Percentiles rank a stretch among this genome's conserved stretches.
These are phyloP conservation scores for Solanum sitiens DNA, from an alignment of 257 asterid genomes.

Conservation along the genomic window DNA sequence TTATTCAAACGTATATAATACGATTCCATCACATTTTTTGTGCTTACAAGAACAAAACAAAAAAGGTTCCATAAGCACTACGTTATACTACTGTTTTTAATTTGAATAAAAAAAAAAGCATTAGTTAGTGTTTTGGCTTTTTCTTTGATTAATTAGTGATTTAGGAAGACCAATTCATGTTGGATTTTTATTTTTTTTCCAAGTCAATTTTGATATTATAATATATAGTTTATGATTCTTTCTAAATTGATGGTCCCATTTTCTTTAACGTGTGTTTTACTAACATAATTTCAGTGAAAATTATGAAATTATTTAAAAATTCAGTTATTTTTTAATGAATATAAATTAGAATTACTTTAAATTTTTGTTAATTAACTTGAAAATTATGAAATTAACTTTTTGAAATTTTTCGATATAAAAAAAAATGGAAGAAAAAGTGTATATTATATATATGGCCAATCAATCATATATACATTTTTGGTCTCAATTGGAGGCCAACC, in stretches of 20 bases:
- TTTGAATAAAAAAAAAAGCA: not conserved
- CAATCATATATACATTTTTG: not conserved
- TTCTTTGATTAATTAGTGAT: not conserved
- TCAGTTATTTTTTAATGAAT: not conserved
- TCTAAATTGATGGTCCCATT: not conserved
- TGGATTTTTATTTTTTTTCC: not conserved
- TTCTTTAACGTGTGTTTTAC: not conserved
- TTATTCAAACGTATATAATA: not conserved
- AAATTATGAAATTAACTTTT: not conserved
- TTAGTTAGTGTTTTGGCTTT: constrained; percentile 2
- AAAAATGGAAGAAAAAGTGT: not conserved
- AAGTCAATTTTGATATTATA: not conserved
- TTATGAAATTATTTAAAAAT: not conserved
- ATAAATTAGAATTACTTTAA: not conserved
- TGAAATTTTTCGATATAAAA: not conserved
- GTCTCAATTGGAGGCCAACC: not conserved
- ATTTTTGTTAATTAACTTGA: not conserved
- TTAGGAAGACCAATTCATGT: not conserved
- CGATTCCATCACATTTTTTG: not conserved
- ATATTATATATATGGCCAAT: not conserved
- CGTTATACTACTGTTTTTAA: not conserved
- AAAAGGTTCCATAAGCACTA: not conserved
- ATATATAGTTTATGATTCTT: not conserved
- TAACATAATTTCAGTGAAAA: not conserved
- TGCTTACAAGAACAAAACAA: not conserved